phyloP scores from a whole-genome alignment of 768 basidiomycete genomes.

The Boletus insuetus region DNA sequence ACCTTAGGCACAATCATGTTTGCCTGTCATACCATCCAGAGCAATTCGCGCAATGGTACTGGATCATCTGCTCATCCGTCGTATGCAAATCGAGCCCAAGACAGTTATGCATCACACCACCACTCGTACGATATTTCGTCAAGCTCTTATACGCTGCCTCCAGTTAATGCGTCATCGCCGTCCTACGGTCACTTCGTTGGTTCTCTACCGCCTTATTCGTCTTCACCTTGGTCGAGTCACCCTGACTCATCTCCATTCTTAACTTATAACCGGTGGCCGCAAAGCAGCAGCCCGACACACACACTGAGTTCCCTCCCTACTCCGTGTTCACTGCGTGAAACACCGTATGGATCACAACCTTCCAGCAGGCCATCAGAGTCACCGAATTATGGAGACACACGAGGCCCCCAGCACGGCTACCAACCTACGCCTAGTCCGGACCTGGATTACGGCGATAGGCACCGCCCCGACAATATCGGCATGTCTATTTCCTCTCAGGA shows the following conservation, averaged over 20 bases:
- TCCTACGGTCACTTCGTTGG: slow-evolving; percentile 26
- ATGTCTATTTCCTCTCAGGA: slow-evolving; percentile 34
- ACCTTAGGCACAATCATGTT: slow-evolving; percentile 37
- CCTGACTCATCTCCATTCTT: slow-evolving; percentile 30
- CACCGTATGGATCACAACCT: slow-evolving; percentile 24
- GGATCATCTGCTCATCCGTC: slow-evolving; percentile 22
- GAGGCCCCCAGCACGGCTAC: slow-evolving; percentile 36
- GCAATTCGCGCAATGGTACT: slow-evolving; percentile 18
- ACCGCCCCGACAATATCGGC: slow-evolving; percentile 31
- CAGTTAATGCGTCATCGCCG: slow-evolving; percentile 28
- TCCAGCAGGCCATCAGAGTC: slow-evolving; percentile 42
- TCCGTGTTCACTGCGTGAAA: slow-evolving; percentile 31
- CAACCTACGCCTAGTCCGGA: slow-evolving; percentile 38
- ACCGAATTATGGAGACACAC: slow-evolving; percentile 26
- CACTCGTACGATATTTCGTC: slow-evolving; percentile 29
- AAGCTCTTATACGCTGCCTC: slow-evolving; percentile 31
- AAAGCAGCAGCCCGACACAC: slow-evolving; percentile 28
- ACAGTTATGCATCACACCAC: slow-evolving; percentile 25
- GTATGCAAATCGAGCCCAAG: slow-evolving; percentile 26
- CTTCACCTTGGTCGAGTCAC: slow-evolving; percentile 27
- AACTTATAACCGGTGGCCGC: slow-evolving; percentile 31
- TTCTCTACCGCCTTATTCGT: slow-evolving; percentile 28
- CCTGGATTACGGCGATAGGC: slow-evolving; percentile 37
- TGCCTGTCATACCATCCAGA: slow-evolving; percentile 38
- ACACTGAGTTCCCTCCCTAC: slow-evolving; percentile 21